Percentiles rank a stretch among this genome's conserved stretches.
Evolutionary conservation across 106 monocot species (phyloP).

Genomic region (Agapanthus africanus): DNA sequence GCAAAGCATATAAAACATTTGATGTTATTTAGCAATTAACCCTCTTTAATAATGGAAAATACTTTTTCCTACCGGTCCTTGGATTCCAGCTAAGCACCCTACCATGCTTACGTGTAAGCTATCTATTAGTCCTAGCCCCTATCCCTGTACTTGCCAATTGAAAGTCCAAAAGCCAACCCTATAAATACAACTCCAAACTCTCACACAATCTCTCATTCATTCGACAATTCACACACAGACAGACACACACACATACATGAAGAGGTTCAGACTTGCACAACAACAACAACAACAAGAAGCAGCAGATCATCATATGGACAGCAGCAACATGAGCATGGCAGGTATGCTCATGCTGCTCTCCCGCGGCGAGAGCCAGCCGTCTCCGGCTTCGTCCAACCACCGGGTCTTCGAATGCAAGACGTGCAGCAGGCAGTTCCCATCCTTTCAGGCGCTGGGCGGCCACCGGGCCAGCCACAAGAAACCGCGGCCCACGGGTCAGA

Average conservation of each 20-base stretch:
- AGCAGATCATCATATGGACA: constrained; percentile 1
- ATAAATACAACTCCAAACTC: not conserved
- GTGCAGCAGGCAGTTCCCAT: not conserved
- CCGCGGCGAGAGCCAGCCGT: not conserved
- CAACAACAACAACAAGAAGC: too few relatives aligned
- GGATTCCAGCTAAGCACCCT: too few relatives aligned
- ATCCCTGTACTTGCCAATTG: too few relatives aligned
- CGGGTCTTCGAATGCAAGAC: constrained; percentile 2
- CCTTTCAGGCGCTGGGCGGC: constrained; percentile 3
- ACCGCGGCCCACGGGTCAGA: not conserved
- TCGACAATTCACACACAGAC: not conserved
- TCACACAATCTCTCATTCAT: not conserved
- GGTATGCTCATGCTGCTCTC: not conserved
- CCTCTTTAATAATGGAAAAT: too few relatives aligned
- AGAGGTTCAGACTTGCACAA: constrained; percentile 15
- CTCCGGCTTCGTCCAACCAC: constrained; percentile 29
- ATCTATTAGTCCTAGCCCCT: too few relatives aligned
- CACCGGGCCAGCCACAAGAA: constrained; percentile 9
- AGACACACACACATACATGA: not conserved
- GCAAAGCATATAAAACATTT: too few relatives aligned
- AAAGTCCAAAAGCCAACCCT: too few relatives aligned
- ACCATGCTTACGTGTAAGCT: not conserved
- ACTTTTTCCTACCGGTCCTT: too few relatives aligned
- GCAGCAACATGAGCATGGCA: constrained; percentile 11
- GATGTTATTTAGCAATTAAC: too few relatives aligned